A percentile compares a stretch with the other conserved stretches of the same genome.
These are phyloP conservation scores for Catharanthus roseus DNA, from an alignment of 257 asterid species.

Conservation along the genomic window DNA sequence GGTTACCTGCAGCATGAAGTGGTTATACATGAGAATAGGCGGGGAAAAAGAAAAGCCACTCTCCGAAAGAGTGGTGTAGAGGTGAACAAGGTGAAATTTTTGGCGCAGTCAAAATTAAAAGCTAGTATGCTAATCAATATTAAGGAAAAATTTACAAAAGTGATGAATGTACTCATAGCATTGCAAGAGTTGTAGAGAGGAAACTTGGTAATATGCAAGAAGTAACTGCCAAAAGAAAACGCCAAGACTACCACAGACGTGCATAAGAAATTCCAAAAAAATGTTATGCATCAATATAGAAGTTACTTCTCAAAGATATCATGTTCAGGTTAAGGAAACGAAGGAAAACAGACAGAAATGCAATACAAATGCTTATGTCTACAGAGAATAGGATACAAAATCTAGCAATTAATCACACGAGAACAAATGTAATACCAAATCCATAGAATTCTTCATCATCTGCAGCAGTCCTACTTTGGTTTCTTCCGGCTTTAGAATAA, in stretches of 20 bases:
- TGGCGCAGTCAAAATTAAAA: not conserved
- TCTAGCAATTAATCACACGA: not conserved
- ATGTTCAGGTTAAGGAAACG: not conserved
- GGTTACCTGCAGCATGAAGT: conserved; percentile 81
- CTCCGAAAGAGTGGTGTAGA: conserved; percentile 11
- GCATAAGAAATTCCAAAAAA: not conserved
- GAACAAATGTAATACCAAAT: conserved; percentile 52
- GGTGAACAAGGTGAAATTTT: conserved; percentile 11
- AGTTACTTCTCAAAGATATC: not conserved
- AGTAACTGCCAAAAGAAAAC: not conserved
- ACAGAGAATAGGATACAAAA: not conserved
- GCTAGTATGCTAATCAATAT: not conserved
- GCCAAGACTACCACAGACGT: not conserved
- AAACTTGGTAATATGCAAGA: not conserved
- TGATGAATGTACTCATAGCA: not conserved
- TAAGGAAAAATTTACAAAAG: not conserved
- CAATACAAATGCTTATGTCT: not conserved
- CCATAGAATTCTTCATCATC: conserved; percentile 85
- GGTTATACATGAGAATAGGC: conserved; percentile 47
- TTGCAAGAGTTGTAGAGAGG: not conserved
- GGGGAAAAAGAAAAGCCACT: conserved; percentile 5
- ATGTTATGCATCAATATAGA: not conserved
- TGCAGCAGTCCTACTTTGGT: conserved; percentile 34
- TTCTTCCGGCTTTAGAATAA: conserved; percentile 43
- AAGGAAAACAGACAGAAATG: not conserved